Conservation (phyloP, 2,329 filamentous ascomycete species). For the Hypoxylon sp. region DNA sequence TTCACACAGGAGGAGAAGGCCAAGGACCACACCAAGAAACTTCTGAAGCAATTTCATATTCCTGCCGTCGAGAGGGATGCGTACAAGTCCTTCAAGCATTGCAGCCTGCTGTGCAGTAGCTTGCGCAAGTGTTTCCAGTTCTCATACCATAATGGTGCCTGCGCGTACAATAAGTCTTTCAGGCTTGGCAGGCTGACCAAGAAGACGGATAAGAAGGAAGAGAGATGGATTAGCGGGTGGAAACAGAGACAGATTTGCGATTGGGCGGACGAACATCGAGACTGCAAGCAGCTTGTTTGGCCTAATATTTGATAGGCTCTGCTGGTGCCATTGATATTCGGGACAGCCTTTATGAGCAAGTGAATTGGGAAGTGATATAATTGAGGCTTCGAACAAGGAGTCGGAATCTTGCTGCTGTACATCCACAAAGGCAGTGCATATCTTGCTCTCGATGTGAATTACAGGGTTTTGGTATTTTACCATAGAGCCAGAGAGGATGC, state of each 20-base stretch:
- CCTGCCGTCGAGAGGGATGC: slow-evolving; percentile 57
- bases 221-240: slow-evolving; percentile 58
- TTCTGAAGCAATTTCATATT: slow-evolving; percentile 46
- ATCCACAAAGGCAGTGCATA: not conserved
- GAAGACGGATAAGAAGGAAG: slow-evolving; percentile 47
- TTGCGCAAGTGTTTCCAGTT: slow-evolving; percentile 57
- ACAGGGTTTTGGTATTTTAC: not conserved
- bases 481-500: not conserved
- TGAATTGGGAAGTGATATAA: not conserved
- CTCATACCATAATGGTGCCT: slow-evolving; percentile 56
- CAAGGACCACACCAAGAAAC: slow-evolving; percentile 50
- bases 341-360: not conserved
- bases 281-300: slow-evolving; percentile 50
- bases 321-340: not conserved
- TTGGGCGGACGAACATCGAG: slow-evolving; percentile 56
- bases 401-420: not conserved
- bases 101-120: slow-evolving; percentile 59
- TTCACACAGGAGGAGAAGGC: slow-evolving; percentile 52
- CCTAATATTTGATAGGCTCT: slow-evolving; percentile 16
- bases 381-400: not conserved
- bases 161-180: slow-evolving; percentile 54
- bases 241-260: slow-evolving; percentile 55
- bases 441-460: slow-evolving; percentile 1
- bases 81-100: slow-evolving; percentile 58
- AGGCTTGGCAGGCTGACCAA: slow-evolving; percentile 56